Evolutionary conservation across 352 stramenopile species (phyloP).

Genomic region (Elongisporangium undulatum): DNA sequence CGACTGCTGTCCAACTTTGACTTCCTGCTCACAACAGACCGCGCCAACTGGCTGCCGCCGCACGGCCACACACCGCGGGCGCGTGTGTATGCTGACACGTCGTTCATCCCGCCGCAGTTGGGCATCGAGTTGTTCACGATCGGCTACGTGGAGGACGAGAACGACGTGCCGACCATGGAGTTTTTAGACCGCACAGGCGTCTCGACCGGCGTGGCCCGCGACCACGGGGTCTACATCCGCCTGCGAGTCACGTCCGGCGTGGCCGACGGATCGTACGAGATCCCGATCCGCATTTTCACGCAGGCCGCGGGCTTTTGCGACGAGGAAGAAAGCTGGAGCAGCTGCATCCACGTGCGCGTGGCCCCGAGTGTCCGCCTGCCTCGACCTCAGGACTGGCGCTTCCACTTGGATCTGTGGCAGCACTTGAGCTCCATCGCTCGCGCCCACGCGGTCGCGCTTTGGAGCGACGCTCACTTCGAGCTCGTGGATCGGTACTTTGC

Average conservation of each 20-base stretch:
- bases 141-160: constrained; percentile 60
- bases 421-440: constrained; percentile 60
- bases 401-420: constrained; percentile 80
- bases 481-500: constrained; percentile 64
- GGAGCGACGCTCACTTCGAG: constrained; percentile 65
- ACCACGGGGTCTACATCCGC: constrained; percentile 60
- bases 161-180: constrained; percentile 51
- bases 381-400: constrained; percentile 36
- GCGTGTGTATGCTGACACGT: constrained; percentile 42
- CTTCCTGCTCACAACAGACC: constrained; percentile 50
- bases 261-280: constrained; percentile 47
- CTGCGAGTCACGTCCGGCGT: constrained; percentile 31
- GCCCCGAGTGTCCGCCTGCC: constrained; percentile 40
- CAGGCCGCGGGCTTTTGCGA: constrained; percentile 58
- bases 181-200: constrained; percentile 34
- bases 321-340: constrained; percentile 64
- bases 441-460: constrained; percentile 41
- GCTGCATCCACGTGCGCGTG: constrained; percentile 45
- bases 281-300: constrained; percentile 63
- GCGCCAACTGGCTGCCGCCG: constrained; percentile 50
- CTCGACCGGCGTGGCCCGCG: constrained; percentile 16
- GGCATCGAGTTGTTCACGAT: constrained; percentile 51
- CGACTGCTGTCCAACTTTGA: constrained; percentile 45
- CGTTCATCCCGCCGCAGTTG: constrained; percentile 47
- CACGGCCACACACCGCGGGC: constrained; percentile 56